Conservation (phyloP, 495 filamentous ascomycete species). For the Xylaria grammica region DNA sequence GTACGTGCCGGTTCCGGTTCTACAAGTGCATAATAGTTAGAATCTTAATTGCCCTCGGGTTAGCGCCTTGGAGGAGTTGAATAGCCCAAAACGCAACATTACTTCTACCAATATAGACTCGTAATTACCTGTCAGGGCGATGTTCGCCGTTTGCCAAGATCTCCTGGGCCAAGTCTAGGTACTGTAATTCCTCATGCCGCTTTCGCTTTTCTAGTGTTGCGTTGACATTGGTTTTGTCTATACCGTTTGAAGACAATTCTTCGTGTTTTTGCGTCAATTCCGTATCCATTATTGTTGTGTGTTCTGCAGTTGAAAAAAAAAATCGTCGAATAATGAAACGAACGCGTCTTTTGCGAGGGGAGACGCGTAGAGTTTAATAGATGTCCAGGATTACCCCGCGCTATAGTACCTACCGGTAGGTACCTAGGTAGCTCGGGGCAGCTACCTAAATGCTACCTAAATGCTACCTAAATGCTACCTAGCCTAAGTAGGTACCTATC, state of each 20-base stretch:
- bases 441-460: no score
- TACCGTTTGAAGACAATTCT: neutral
- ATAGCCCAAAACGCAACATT: neutral
- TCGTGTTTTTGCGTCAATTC: slow-evolving; percentile 10
- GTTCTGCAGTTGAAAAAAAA: neutral
- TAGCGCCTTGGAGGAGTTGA: neutral
- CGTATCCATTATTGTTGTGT: slow-evolving; percentile 11
- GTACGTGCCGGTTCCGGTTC: slow-evolving; percentile 91
- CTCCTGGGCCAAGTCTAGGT: slow-evolving; percentile 74
- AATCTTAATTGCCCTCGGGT: neutral
- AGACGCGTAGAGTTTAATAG: slow-evolving; percentile 18
- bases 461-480: no score
- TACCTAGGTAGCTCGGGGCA: neutral
- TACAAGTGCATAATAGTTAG: slow-evolving; percentile 7
- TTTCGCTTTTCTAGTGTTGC: slow-evolving; percentile 5
- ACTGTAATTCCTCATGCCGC: slow-evolving; percentile 75
- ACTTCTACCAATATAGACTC: neutral
- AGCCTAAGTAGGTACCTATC: neutral
- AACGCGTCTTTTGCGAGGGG: slow-evolving; percentile 12
- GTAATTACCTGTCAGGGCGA: slow-evolving; percentile 77
- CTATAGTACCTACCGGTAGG: no score
- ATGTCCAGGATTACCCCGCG: slow-evolving; percentile 10
- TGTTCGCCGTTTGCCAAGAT: slow-evolving; percentile 79
- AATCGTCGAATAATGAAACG: neutral
- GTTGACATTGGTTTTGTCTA: neutral